phyloP scores from a whole-genome alignment of 2,329 filamentous ascomycete genomes.

The Apiospora saccharicola region DNA sequence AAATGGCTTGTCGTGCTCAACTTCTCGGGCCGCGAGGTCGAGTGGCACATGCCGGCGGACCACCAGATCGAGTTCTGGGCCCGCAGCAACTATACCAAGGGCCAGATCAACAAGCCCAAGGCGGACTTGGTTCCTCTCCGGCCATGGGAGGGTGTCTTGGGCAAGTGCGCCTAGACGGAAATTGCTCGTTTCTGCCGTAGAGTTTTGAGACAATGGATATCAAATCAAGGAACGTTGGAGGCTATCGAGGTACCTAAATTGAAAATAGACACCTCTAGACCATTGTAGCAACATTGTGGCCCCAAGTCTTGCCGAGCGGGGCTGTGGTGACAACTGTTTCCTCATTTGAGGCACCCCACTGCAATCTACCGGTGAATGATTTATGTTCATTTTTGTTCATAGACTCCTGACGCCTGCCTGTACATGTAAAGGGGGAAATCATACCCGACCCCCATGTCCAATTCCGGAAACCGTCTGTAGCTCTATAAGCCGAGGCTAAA shows the following conservation, averaged over 20 bases:
- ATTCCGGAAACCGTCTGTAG: neutral
- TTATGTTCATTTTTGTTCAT: neutral
- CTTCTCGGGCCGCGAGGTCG: slow-evolving; percentile 37
- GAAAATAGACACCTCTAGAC: slow-evolving; percentile 14
- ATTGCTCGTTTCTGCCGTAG: neutral
- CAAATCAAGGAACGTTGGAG: neutral
- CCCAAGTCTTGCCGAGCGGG: neutral
- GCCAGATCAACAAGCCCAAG: slow-evolving; percentile 34
- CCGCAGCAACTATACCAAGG: slow-evolving; percentile 35
- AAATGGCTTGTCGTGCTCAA: slow-evolving; percentile 42
- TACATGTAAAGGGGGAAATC: neutral
- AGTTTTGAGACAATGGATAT: neutral
- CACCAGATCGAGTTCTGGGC: slow-evolving; percentile 36
- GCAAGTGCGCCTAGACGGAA: slow-evolving; percentile 24
- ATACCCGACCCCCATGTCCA: neutral
- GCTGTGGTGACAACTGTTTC: neutral
- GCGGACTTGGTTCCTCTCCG: slow-evolving; percentile 32
- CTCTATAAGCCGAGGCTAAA: slow-evolving; percentile 21
- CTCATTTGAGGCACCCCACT: neutral
- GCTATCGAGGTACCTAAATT: neutral
- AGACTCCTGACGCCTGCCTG: slow-evolving; percentile 8
- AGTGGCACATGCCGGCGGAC: slow-evolving; percentile 35
- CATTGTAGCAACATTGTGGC: neutral
- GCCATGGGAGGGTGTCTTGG: slow-evolving; percentile 40
- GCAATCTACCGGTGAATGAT: slow-evolving; percentile 3